Base-by-base conservation (phyloP, 306 rosid species). In the Malus sylvestris region DNA sequence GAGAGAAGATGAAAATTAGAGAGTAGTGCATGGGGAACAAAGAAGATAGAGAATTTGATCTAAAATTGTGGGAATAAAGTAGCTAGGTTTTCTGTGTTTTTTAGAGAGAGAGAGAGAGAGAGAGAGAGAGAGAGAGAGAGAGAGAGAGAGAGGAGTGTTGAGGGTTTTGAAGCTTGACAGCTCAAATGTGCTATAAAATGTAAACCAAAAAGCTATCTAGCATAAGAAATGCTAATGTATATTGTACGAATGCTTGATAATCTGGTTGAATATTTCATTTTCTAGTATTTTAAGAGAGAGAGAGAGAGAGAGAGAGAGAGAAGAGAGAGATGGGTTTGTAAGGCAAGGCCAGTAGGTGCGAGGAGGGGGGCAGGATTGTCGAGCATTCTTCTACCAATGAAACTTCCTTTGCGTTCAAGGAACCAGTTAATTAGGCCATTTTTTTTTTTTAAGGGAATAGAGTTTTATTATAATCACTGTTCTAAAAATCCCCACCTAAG, bases 341-440 rank as follows among this genome's bases (percentile, higher is more conserved):
- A 29, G 70, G 77, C 78, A 79, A 84, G 86, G 76, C 79, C 85
- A 80, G 86, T 65, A 64, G 90, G 86, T 84, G 88, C 81, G 88
- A 87, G 84, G 90, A 79, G 81, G 83, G 85, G 49, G 84, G 87
- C 85, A 85, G 83, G 81, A 78, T 85, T 86, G 93, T 85, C 78
- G 89, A 90, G 76, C 88, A 91, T 91, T 89, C 87, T 91, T 87
- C 73, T 84, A 78, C 87, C 97, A 89, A 90, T 87, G 89, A 89
- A 85, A 72, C 89, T 94, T 85, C 89, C 97, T 94, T 94, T 86
- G 89, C 90, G 96, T 88, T 94, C 70, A 94, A 94, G 98, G 61
- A 94, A 94, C 86, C 67, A 55, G 79, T 74, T 45, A 45, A 62
- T 74, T 0, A 9, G 45, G 12, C 9, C 9, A 33, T 1, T 25